phyloP scores from a whole-genome alignment of 768 basidiomycete species.

The Butyriboletus loyo region DNA sequence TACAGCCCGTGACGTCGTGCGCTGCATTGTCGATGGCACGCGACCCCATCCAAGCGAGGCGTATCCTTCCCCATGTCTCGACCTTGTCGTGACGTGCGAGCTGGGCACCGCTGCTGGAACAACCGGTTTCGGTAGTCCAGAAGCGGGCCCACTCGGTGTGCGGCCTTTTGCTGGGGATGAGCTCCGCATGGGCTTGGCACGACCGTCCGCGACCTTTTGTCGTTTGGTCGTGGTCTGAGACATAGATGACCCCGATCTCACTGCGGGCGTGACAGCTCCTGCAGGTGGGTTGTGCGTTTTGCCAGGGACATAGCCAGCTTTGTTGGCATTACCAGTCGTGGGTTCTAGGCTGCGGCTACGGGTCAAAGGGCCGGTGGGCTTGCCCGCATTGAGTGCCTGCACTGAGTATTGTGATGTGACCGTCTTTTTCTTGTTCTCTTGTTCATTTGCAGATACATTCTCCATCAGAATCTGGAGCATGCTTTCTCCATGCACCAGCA shows the following conservation, averaged over 20 bases:
- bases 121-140: conserved; percentile 12
- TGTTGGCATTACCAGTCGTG: conserved; percentile 7
- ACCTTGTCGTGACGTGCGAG: conserved; percentile 22
- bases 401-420: conserved; percentile 34
- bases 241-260: conserved; percentile 43
- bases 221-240: conserved; percentile 58
- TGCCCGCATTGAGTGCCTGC: conserved; percentile 25
- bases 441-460: conserved; percentile 64
- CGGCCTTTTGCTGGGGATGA: conserved; percentile 30
- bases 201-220: conserved; percentile 49
- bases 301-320: conserved; percentile 28
- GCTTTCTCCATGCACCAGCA: conserved; percentile 82
- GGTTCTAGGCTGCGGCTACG: conserved; percentile 31
- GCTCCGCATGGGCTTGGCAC: conserved; percentile 16
- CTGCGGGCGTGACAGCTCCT: conserved; percentile 57
- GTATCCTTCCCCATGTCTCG: conserved; percentile 29
- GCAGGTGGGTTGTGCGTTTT: conserved; percentile 26
- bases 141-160: conserved; percentile 21
- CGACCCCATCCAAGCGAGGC: conserved; percentile 33
- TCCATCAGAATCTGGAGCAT: conserved; percentile 79
- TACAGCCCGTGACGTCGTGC: conserved; percentile 23
- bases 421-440: conserved; percentile 72
- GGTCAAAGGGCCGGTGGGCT: conserved; percentile 15
- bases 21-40: conserved; percentile 33
- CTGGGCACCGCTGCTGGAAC: not conserved